Base-by-base conservation (phyloP, 345 rosid species). In the Salix suchowensis region DNA sequence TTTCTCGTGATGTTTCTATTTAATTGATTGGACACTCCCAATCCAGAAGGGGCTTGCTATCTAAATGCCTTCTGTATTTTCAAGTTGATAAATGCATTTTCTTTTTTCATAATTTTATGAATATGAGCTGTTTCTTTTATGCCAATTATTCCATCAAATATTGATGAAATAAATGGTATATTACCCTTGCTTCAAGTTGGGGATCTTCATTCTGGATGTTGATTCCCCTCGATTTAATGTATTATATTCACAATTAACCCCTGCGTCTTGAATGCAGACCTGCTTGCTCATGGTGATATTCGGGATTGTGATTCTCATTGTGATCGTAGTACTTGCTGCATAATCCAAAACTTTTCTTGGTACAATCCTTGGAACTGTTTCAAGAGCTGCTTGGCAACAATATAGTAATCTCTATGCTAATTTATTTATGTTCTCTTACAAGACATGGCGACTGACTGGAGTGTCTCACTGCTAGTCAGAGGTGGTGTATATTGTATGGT, bases 251-350 rank as follows among this genome's bases (percentile, higher is more conserved):
- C 34, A 24, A 32, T 34, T 61, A 6, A 62, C 15, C 15, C 67
- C 7, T 40, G 7, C 66, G n/a, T 79, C 39, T 46, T 32, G 28
- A n/a, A 26, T 80, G 84, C 90, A 94, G 98, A 65, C 89, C 54
- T 94, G 98, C 80, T 87, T 94, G 90, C 91, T 94, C 65, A 77
- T 92, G 92, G 95, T 94, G 86, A 94, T 94, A 77, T 94, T 92
- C 18, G 95, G 95, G 74, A 88, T 91, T 11, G 89, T 87, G 82
- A 89, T 94, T 55, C 93, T 92, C 86, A 91, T 91, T 6, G 90
- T 94, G 84, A 82, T 92, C 69, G 77, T 92, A 82, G 89, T 94
- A 58, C 86, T 94, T 2, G 88, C 87, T 14, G 96, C 93, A 65
- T 94, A 81, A 90, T 74, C 39, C 71, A 40, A 39, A 21, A 64